Conservation (phyloP, 139 green algal genomes). For the Chlamydomonas sp. region DNA sequence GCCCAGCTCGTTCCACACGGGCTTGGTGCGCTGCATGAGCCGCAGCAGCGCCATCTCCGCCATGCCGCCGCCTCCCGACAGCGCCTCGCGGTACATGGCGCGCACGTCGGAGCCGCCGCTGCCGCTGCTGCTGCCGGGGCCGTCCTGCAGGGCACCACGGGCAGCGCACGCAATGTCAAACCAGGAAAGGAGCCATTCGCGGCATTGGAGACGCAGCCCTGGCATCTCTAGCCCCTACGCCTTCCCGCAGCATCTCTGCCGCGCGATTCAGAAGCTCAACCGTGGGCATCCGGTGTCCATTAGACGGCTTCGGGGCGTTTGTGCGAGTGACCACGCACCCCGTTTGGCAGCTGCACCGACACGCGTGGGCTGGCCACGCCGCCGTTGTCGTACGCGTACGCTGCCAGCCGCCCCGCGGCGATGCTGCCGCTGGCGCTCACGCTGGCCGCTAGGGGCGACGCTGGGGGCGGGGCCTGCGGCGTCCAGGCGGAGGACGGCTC, state of each 20-base stretch:
- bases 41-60: conserved; percentile 46
- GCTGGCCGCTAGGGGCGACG: too few relatives aligned
- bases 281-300: too few relatives aligned
- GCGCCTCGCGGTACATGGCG: conserved; percentile 41
- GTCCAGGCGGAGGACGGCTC: background rate
- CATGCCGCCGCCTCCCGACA: conserved; percentile 9
- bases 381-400: background rate
- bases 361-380: background rate
- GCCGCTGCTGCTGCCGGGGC: background rate
- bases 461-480: too few relatives aligned
- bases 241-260: too few relatives aligned
- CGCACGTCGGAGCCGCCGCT: conserved; percentile 17
- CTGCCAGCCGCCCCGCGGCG: background rate
- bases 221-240: too few relatives aligned
- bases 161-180: background rate
- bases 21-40: conserved; percentile 40
- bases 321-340: too few relatives aligned
- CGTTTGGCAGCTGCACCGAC: conserved; percentile 8
- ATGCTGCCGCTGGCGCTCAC: background rate
- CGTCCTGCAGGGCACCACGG: background rate
- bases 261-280: too few relatives aligned
- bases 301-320: too few relatives aligned
- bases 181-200: background rate
- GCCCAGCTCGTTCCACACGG: conserved; percentile 45
- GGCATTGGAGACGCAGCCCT: too few relatives aligned